Evolutionary conservation across 1,284 basidiomycete genomes (phyloP).

Genomic region (Peniophora sp.): DNA sequence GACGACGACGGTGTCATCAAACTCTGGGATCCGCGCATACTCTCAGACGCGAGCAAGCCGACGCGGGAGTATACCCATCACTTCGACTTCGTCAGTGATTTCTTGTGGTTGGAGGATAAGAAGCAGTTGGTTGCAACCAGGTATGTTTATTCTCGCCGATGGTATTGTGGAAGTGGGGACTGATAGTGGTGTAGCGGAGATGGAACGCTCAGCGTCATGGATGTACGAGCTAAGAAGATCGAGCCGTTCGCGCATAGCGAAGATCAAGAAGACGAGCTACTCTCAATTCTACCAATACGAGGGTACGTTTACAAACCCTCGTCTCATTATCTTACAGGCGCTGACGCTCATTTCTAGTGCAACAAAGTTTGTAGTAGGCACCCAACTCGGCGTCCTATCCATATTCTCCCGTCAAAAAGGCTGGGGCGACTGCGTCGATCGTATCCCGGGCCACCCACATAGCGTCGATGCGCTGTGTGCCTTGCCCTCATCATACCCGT

Average conservation of each 20-base stretch:
- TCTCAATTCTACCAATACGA: slow-evolving; percentile 81
- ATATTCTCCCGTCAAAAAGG: slow-evolving; percentile 85
- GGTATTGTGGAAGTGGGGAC: neutral
- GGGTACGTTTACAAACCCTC: slow-evolving; percentile 35
- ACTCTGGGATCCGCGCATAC: slow-evolving; percentile 78
- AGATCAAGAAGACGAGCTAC: slow-evolving; percentile 93
- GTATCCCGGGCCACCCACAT: slow-evolving; percentile 85
- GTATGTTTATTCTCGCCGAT: slow-evolving; percentile 30
- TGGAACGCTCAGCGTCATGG: slow-evolving; percentile 85
- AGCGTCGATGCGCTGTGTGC: slow-evolving; percentile 80
- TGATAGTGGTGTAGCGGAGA: slow-evolving; percentile 58
- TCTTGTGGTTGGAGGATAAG: slow-evolving; percentile 81
- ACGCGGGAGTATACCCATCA: slow-evolving; percentile 78
- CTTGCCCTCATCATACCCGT: slow-evolving; percentile 59
- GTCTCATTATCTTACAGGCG: neutral
- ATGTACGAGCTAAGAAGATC: slow-evolving; percentile 71
- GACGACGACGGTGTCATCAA: slow-evolving; percentile 94
- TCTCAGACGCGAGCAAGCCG: slow-evolving; percentile 22
- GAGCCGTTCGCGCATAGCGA: slow-evolving; percentile 77
- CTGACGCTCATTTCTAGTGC: slow-evolving; percentile 33
- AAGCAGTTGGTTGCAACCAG: slow-evolving; percentile 82
- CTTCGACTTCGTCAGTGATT: slow-evolving; percentile 93
- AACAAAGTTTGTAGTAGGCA: slow-evolving; percentile 82
- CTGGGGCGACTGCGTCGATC: slow-evolving; percentile 90
- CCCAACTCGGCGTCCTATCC: slow-evolving; percentile 85